Evolutionary conservation across 768 basidiomycete species (phyloP).

Genomic region (Austroboletus eburneus): DNA sequence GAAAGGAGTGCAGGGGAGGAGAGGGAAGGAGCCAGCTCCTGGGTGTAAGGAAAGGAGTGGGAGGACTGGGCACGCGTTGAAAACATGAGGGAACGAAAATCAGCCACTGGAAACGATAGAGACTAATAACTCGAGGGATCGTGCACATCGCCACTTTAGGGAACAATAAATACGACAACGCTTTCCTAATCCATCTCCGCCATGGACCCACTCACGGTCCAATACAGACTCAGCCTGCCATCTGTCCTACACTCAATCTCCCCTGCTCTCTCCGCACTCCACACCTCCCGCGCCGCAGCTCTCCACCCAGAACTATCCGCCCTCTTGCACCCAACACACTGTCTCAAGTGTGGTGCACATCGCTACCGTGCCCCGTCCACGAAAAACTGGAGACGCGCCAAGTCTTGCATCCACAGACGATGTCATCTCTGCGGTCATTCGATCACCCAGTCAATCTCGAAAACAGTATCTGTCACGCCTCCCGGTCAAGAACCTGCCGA

Average conservation of each 20-base stretch:
- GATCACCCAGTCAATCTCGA: not conserved
- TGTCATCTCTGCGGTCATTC: conserved; percentile 22
- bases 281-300: conserved; percentile 40
- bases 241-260: conserved; percentile 47
- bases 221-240: conserved; percentile 48
- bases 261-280: conserved; percentile 59
- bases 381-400: conserved; percentile 15
- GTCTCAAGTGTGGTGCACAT: conserved; percentile 51
- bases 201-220: conserved; percentile 15
- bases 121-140: no score
- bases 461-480: not conserved
- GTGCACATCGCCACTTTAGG: no score
- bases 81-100: conserved; percentile 3
- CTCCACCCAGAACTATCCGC: conserved; percentile 26
- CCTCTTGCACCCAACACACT: conserved; percentile 32
- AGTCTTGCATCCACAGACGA: conserved; percentile 7
- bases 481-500: no score
- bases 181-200: conserved; percentile 14
- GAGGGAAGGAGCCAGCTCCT: conserved; percentile 28
- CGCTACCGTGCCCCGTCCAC: conserved; percentile 32
- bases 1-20: conserved; percentile 16
- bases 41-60: conserved; percentile 9
- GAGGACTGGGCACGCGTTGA: conserved; percentile 21
- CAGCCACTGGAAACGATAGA: not conserved
- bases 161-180: no score